Evolutionary conservation across 148 eudicot species (phyloP).

Genomic region (Rhododendron ovatum): DNA sequence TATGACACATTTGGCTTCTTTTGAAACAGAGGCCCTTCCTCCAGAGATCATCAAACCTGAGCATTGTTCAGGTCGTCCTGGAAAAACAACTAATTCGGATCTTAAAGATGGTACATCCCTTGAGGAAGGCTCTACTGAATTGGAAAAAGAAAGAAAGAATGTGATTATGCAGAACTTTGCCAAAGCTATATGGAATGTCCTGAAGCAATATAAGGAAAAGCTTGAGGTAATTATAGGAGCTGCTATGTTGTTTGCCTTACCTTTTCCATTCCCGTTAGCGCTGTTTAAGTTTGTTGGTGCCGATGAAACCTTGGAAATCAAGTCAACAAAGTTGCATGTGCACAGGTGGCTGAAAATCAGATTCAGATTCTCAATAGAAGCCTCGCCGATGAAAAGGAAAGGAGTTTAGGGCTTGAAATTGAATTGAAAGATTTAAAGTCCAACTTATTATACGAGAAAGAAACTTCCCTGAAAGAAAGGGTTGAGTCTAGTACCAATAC

Average conservation of each 20-base stretch:
- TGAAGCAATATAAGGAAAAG: constrained; percentile 67
- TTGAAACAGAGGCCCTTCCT: constrained; percentile 20
- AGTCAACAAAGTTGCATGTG: constrained; percentile 7
- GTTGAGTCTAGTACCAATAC: constrained; percentile 17
- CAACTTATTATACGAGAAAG: constrained; percentile 19
- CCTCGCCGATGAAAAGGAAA: constrained; percentile 29
- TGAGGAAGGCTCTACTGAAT: constrained; percentile 9
- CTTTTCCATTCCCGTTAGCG: background rate
- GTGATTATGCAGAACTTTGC: constrained; percentile 54
- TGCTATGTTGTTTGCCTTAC: background rate
- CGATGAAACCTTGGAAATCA: background rate
- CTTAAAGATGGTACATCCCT: constrained; percentile 5
- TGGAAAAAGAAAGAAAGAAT: constrained; percentile 35
- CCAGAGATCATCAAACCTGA: constrained; percentile 12
- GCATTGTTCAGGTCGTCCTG: constrained; percentile 9
- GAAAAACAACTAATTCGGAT: constrained; percentile 8
- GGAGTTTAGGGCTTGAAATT: constrained; percentile 35
- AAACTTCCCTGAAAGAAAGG: constrained; percentile 14
- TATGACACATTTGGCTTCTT: constrained; percentile 8
- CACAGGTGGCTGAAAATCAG: constrained; percentile 58
- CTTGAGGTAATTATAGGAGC: constrained; percentile 47
- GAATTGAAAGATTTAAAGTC: constrained; percentile 43
- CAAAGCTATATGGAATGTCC: constrained; percentile 66
- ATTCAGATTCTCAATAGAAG: constrained; percentile 32
- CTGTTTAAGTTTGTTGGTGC: constrained; percentile 4